Base-by-base conservation (phyloP, 805 yeast genomes). In the Wickerhamiella shivajii region DNA sequence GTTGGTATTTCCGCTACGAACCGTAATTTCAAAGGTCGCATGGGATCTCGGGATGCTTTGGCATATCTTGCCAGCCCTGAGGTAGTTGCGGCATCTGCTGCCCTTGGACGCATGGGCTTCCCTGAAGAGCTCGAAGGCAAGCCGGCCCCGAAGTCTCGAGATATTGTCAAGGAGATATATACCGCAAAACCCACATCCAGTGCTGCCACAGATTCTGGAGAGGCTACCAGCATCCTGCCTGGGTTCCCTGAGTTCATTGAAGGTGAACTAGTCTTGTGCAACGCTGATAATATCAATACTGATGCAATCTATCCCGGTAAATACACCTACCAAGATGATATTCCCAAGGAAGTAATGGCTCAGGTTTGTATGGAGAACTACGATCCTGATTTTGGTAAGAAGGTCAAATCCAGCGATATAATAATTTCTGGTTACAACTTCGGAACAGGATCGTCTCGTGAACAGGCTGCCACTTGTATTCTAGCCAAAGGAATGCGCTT, bases 241-340 rank as follows among this genome's bases (percentile, higher is more conserved):
- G 98, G 96, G 0, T 90, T 90, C 71, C 99, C 99, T 24, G 75
- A 70, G 44, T 64, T 70, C 22, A 79, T 90, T 37, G 71, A 71
- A 41, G 99, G 99, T 34, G 99, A 90, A 57, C 64, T 90, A 38
- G 81, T 90, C 13, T 64, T 90, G 17, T 90, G 98, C 67, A 94
- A 90, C 52, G 96, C 96, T 29, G 98, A 90, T 59, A 61, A 61
- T 43, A 52, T 90, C 58, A 90, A 90, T 61, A 90, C 99, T 15
- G 99, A 90, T 56, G 99, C 97, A 51, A 90, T 90, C 39, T 90
- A 90, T 54, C 99, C 99, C 15, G 99, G 99, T 44, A 90, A 90
- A 56, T 90, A 90, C 65, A 90, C 99, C 7, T 90, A 90, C 60
- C 97, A 90, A 62, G 99, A 90, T 56, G 97, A 90, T 53, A 90